A percentile compares a stretch with the other conserved stretches of the same genome.
phyloP scores from a whole-genome alignment of 192 early-diverging fungal species.

The Lunasporangiospora selenospora region DNA sequence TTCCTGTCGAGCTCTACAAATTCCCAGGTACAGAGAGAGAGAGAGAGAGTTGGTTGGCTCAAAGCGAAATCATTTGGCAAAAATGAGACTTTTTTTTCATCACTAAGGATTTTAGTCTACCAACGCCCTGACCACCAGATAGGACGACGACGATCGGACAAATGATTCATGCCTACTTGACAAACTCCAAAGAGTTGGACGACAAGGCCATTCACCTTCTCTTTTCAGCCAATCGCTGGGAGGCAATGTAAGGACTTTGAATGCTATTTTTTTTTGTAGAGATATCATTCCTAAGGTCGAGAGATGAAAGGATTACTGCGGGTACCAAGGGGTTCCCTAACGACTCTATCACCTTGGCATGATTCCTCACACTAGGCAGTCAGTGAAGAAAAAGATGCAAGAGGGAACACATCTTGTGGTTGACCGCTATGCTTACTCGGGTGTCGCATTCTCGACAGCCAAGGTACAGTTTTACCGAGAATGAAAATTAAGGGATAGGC shows the following conservation, averaged over 20 bases:
- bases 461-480: slow-evolving; percentile 74
- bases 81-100: not conserved
- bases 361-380: slow-evolving; percentile 47
- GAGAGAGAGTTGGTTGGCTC: not conserved
- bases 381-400: slow-evolving; percentile 65
- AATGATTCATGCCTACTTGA: slow-evolving; percentile 89
- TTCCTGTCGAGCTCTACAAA: slow-evolving; percentile 64
- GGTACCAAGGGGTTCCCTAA: slow-evolving; percentile 18
- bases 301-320: slow-evolving; percentile 3
- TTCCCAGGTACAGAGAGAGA: slow-evolving; percentile 74
- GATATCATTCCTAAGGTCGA: not conserved
- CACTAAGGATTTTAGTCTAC: not conserved
- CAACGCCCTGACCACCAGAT: slow-evolving; percentile 53
- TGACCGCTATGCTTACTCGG: slow-evolving; percentile 97
- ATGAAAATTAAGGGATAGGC: too few species aligned
- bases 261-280: not conserved
- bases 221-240: slow-evolving; percentile 98
- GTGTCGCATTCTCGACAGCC: slow-evolving; percentile 90
- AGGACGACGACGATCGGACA: slow-evolving; percentile 91
- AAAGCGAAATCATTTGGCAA: not conserved
- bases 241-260: slow-evolving; percentile 69
- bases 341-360: not conserved
- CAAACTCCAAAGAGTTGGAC: slow-evolving; percentile 69
- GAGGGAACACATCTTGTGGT: slow-evolving; percentile 81
- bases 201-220: slow-evolving; percentile 89